Conservation (phyloP, 257 asterid species). For the Solanum megistacrolobum region DNA sequence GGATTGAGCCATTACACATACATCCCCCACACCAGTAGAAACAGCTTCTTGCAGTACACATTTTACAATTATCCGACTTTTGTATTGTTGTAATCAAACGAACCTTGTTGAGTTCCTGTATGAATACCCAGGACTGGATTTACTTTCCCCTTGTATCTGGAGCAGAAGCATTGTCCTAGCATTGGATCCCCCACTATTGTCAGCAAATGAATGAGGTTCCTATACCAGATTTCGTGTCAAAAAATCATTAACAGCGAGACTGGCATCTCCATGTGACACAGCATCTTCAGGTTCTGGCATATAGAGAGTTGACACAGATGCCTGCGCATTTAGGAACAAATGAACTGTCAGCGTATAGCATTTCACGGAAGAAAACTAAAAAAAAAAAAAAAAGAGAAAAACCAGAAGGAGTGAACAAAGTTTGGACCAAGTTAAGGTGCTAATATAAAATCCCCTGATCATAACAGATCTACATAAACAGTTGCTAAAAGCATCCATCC, state of each 20-base stretch:
- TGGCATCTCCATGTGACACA: conserved; percentile 92
- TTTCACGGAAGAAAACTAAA: background rate
- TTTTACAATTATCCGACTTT: background rate
- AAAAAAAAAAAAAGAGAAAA: background rate
- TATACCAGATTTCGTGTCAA: conserved; percentile 42
- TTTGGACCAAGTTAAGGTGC: background rate
- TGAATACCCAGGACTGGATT: background rate
- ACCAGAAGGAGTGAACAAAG: background rate
- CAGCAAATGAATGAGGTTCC: background rate
- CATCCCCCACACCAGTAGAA: background rate
- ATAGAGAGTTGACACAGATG: conserved; percentile 55
- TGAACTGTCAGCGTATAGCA: background rate
- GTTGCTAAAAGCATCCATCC: background rate
- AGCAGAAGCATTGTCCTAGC: background rate
- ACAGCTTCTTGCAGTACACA: background rate
- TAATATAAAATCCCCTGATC: background rate
- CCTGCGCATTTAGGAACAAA: conserved; percentile 30
- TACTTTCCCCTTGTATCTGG: background rate
- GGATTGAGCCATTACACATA: background rate
- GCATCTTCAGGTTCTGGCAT: conserved; percentile 99
- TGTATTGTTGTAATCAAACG: background rate
- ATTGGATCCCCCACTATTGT: background rate
- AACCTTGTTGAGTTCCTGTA: background rate
- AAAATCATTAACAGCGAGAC: conserved; percentile 84
- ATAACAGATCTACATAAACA: background rate